Evolutionary conservation across 2,329 filamentous ascomycete species (phyloP).

Genomic region (Sclerotinia sclerotiorum): DNA sequence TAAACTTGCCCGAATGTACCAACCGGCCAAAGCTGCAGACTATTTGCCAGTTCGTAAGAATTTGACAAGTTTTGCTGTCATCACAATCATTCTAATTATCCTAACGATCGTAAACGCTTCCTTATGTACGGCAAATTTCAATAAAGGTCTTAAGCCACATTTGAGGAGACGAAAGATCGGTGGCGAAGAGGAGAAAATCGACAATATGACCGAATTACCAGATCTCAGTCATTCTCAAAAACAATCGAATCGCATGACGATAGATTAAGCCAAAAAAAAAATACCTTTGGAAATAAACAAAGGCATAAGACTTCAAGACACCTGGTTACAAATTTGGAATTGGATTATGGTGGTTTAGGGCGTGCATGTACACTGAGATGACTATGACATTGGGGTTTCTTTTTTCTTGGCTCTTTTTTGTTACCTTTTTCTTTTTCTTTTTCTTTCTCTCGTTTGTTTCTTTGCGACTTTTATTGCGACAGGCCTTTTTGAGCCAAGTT

Average conservation of each 20-base stretch:
- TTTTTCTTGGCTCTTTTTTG: slow-evolving; percentile 4
- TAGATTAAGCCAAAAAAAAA: slow-evolving; percentile 43
- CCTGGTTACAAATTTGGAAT: slow-evolving; percentile 4
- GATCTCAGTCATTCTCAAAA: slow-evolving; percentile 43
- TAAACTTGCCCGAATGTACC: slow-evolving; percentile 96
- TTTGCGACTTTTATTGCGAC: slow-evolving; percentile 1
- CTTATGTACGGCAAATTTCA: slow-evolving; percentile 88
- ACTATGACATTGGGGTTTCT: slow-evolving; percentile 14
- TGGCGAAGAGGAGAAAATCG: slow-evolving; percentile 50
- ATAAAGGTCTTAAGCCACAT: slow-evolving; percentile 84
- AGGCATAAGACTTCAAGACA: slow-evolving; percentile 1
- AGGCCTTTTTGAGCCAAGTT: slow-evolving; percentile 16
- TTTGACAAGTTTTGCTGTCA: slow-evolving; percentile 88
- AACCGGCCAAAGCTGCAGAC: slow-evolving; percentile 53
- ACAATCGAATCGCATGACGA: slow-evolving; percentile 49
- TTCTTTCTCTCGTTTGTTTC: neutral
- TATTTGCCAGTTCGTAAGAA: slow-evolving; percentile 82
- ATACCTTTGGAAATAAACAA: slow-evolving; percentile 8
- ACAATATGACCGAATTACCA: slow-evolving; percentile 49
- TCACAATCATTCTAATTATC: slow-evolving; percentile 86
- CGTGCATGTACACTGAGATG: neutral
- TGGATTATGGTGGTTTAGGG: slow-evolving; percentile 6
- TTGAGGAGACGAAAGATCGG: slow-evolving; percentile 60
- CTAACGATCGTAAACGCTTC: slow-evolving; percentile 85
- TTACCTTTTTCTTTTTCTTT: slow-evolving; percentile 12